A percentile compares a stretch with the other conserved stretches of the same genome.
Conservation (phyloP, 2,329 filamentous ascomycete genomes). For the Fusarium mundagurra region DNA sequence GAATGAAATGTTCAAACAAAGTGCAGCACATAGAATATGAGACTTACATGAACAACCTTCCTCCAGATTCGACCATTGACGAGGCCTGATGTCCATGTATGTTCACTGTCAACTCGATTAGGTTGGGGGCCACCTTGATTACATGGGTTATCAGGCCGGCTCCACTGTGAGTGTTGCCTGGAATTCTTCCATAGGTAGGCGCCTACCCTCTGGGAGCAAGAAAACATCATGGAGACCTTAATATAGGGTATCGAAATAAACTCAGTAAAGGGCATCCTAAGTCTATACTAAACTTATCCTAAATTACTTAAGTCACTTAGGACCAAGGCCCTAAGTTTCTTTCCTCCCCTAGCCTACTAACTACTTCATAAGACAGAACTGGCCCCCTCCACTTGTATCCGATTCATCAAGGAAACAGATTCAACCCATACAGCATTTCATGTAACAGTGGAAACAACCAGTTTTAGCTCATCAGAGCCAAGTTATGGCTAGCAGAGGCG, state of each 20-base stretch:
- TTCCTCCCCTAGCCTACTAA: not conserved
- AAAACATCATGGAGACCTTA: too few relatives aligned
- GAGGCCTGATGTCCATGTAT: not conserved
- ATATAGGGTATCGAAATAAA: too few relatives aligned
- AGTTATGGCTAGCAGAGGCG: not conserved
- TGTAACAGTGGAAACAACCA: not conserved
- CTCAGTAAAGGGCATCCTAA: too few relatives aligned
- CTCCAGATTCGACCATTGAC: conserved; percentile 1
- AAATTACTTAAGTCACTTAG: too few relatives aligned
- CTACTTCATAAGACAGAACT: not conserved
- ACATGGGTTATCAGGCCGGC: not conserved
- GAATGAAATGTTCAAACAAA: not conserved
- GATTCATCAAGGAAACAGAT: conserved; percentile 5
- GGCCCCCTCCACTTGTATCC: not conserved
- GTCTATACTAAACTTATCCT: too few relatives aligned
- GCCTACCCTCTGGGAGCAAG: too few relatives aligned
- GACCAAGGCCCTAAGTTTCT: too few relatives aligned
- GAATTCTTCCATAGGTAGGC: not conserved
- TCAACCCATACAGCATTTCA: conserved; percentile 2
- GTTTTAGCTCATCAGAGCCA: conserved; percentile 3
- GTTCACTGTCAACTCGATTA: not conserved
- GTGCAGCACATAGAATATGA: conserved; percentile 15
- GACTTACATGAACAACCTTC: not conserved
- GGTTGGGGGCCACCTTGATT: not conserved
- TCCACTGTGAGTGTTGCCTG: not conserved